Evolutionary conservation across 352 stramenopile genomes (phyloP), one percentile per base, ranked within the genome.

Genomic region (Globisporangium okanoganense): DNA sequence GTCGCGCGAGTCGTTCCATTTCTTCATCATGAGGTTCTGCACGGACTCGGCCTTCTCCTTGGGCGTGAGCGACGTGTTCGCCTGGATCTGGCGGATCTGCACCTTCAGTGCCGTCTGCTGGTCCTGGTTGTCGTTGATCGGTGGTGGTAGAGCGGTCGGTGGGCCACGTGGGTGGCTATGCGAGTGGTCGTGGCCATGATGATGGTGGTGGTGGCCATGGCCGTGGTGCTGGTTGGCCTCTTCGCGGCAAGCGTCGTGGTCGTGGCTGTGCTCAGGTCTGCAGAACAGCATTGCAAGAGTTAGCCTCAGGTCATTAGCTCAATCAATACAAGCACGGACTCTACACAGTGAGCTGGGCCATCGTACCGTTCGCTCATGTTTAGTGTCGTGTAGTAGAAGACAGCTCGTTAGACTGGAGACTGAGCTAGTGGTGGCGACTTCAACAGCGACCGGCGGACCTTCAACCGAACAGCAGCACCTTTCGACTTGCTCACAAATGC

Each of bases 21-120:
- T 65, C 67, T 93, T 85, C 83, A 92, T 94, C 85, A 94, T 94
- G 33, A 94, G 75, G 33, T 88, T 87, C 58, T 94, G 82, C 40
- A 94, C 79, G 10, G 75, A 88, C 51, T 92, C 80, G 22, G 82
- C 82, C 59, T 94, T 94, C 69, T 92, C 79, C 63, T 92, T 90
- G 14, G 81, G 81, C 1, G 81, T 92, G 7, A 94, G 62, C 35
- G 80, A 86, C 25, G 77, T 84, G 56, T 79, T 90, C 27, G 83
- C 78, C 56, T 94, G 83, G 58, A 94, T 92, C 61, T 92, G 64
- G 0, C 79, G 73, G 61, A 94, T 94, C 49, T 90, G 79, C 4
- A 70, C 71, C 64, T 94, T 92, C 43, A 94, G 35, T 14, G 70
- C 52, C 3, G 76, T 69, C 61, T 88, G 80, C 22, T 62, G 75